phyloP scores from a whole-genome alignment of 2,329 filamentous ascomycete genomes.

The Paecilomyces niveus region DNA sequence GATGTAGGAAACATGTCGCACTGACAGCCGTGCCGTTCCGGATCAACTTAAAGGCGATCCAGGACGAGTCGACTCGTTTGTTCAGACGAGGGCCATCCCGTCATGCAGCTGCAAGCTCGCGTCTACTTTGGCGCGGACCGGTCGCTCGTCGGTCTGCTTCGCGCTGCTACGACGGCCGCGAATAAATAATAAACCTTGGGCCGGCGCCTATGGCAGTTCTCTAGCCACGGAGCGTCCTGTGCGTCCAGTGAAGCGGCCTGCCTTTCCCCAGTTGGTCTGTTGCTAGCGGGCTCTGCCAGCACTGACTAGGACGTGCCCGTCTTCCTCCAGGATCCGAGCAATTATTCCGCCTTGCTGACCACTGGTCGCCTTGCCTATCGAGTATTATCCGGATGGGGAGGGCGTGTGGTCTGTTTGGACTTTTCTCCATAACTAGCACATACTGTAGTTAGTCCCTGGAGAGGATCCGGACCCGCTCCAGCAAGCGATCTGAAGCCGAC shows the following conservation, averaged over 20 bases:
- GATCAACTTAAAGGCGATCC: too few relatives aligned
- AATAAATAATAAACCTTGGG: too few relatives aligned
- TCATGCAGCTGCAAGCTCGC: background rate
- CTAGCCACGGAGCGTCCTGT: background rate
- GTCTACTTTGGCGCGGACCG: background rate
- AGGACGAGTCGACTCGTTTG: too few relatives aligned
- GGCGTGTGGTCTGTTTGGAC: background rate
- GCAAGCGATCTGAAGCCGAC: too few relatives aligned
- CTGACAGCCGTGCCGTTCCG: background rate
- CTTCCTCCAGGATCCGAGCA: background rate
- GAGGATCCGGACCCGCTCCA: too few relatives aligned
- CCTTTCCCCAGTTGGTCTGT: too few relatives aligned
- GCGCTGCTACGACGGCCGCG: background rate
- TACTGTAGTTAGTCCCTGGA: too few relatives aligned
- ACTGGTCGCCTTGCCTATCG: background rate
- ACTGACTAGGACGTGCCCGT: too few relatives aligned
- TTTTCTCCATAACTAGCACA: too few relatives aligned
- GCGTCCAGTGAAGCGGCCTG: background rate
- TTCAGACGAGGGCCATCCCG: too few relatives aligned
- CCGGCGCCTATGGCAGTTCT: background rate
- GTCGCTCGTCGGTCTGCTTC: background rate
- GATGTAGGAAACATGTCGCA: too few relatives aligned
- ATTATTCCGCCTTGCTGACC: background rate
- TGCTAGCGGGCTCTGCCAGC: too few relatives aligned
- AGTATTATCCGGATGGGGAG: background rate